These are phyloP conservation scores for Amanita exitialis DNA, from an alignment of 768 basidiomycete species.

Conservation along the genomic window DNA sequence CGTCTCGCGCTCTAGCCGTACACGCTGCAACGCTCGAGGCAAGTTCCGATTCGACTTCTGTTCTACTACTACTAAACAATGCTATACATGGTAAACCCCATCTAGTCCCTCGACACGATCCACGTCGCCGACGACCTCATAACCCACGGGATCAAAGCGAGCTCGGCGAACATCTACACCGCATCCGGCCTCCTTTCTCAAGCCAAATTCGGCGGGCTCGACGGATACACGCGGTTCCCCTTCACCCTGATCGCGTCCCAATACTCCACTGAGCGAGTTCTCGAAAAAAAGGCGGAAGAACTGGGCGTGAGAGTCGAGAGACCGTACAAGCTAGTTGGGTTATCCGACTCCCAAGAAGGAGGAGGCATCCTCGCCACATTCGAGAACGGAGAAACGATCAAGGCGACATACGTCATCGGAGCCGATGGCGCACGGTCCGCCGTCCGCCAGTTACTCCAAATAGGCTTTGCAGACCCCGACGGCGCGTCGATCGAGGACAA, in stretches of 20 bases:
- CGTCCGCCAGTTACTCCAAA: conserved; percentile 30
- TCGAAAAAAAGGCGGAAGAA: conserved; percentile 23
- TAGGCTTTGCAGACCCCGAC: conserved; percentile 35
- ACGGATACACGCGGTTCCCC: conserved; percentile 31
- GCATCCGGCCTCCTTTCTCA: conserved; percentile 18
- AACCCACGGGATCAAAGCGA: conserved; percentile 24
- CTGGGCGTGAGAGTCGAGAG: conserved; percentile 23
- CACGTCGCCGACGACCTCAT: conserved; percentile 28
- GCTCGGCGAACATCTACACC: conserved; percentile 17
- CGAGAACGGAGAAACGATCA: conserved; percentile 33
- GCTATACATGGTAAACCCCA: neutral
- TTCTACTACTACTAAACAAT: neutral
- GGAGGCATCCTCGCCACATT: conserved; percentile 31
- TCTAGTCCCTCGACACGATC: conserved; percentile 35
- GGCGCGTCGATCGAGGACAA: conserved; percentile 16
- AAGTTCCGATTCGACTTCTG: neutral
- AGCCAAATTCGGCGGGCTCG: conserved; percentile 23
- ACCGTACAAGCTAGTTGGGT: conserved; percentile 28
- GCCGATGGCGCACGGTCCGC: conserved; percentile 40
- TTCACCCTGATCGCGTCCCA: conserved; percentile 34
- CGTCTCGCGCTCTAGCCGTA: conserved; percentile 34
- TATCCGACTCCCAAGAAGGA: conserved; percentile 18
- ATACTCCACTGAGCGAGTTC: conserved; percentile 29
- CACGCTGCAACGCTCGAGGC: conserved; percentile 48
- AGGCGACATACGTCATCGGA: conserved; percentile 36